Conservation (phyloP, 2,329 filamentous ascomycete genomes). For the Verticillium nubilum region DNA sequence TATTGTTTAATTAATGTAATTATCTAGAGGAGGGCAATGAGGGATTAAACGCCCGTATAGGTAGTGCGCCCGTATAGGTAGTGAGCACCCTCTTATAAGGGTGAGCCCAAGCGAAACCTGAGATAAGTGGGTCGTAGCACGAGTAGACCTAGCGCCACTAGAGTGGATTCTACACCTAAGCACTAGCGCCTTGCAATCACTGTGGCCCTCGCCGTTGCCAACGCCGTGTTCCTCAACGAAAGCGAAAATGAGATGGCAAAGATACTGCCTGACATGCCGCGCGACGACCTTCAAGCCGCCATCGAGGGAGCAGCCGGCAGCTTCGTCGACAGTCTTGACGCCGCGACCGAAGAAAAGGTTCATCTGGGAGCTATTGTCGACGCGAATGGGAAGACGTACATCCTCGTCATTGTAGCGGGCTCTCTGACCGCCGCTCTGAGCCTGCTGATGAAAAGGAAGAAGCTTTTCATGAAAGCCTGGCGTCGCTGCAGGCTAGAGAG, state of each 20-base stretch:
- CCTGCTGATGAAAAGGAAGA: constrained; percentile 8
- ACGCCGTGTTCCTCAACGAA: constrained; percentile 12
- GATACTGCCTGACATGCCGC: background rate
- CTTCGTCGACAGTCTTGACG: constrained; percentile 7
- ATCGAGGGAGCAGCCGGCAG: constrained; percentile 13
- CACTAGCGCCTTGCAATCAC: constrained; percentile 5
- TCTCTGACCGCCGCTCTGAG: constrained; percentile 24
- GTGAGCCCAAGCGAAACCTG: too few relatives aligned
- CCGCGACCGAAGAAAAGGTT: constrained; percentile 12
- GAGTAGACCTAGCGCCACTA: too few relatives aligned
- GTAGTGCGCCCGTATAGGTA: too few relatives aligned
- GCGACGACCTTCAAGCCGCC: constrained; percentile 5
- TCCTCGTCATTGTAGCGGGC: constrained; percentile 27
- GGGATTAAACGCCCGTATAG: too few relatives aligned
- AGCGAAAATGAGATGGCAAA: background rate
- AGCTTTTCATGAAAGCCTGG: constrained; percentile 5
- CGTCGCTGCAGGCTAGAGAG: constrained; percentile 3
- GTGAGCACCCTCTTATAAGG: too few relatives aligned
- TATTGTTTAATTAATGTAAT: too few relatives aligned
- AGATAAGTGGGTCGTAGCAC: too few relatives aligned
- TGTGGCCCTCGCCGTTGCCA: background rate
- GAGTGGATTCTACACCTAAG: constrained; percentile 26
- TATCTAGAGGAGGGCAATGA: too few relatives aligned
- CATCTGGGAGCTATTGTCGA: constrained; percentile 19
- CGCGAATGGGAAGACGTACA: constrained; percentile 11